These are phyloP conservation scores for Curvularia spicifera DNA, from an alignment of 2,329 filamentous ascomycete genomes.

Conservation along the genomic window DNA sequence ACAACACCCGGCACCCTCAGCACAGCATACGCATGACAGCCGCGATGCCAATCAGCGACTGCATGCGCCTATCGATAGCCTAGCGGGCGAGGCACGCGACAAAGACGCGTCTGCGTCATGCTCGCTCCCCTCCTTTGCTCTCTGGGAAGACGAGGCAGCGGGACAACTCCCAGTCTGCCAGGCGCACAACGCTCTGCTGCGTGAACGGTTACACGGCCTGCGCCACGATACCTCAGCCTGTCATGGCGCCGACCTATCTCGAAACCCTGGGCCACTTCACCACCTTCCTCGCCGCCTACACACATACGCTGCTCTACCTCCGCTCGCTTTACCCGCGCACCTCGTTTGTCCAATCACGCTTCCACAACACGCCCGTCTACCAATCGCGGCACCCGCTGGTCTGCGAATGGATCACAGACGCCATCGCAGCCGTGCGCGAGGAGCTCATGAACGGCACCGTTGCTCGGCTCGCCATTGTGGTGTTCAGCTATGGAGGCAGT, in stretches of 20 bases:
- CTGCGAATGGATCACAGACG: slow-evolving; percentile 84
- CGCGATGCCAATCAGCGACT: slow-evolving; percentile 3
- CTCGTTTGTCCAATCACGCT: slow-evolving; percentile 79
- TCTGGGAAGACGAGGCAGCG: not conserved
- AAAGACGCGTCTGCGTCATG: slow-evolving; percentile 16
- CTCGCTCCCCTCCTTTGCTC: not conserved
- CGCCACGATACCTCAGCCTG: not conserved
- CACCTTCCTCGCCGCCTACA: slow-evolving; percentile 79
- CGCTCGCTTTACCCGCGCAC: slow-evolving; percentile 77
- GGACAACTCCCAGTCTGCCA: not conserved
- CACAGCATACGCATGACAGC: slow-evolving; percentile 13
- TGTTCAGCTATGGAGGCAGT: slow-evolving; percentile 54
- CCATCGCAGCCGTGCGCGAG: slow-evolving; percentile 71
- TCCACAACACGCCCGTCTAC: slow-evolving; percentile 83
- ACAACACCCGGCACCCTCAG: slow-evolving; percentile 9
- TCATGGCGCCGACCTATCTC: slow-evolving; percentile 43
- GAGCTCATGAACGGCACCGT: slow-evolving; percentile 69
- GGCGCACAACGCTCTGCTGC: not conserved
- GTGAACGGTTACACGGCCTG: not conserved
- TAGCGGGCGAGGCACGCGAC: slow-evolving; percentile 15
- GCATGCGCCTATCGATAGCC: slow-evolving; percentile 6
- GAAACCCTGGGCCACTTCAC: slow-evolving; percentile 72
- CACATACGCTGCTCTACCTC: slow-evolving; percentile 87
- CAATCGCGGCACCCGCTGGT: slow-evolving; percentile 87
- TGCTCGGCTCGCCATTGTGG: slow-evolving; percentile 62